Evolutionary conservation across 257 asterid genomes (phyloP), one percentile per base, ranked within the genome.

Genomic region (Solanum virginianum): DNA sequence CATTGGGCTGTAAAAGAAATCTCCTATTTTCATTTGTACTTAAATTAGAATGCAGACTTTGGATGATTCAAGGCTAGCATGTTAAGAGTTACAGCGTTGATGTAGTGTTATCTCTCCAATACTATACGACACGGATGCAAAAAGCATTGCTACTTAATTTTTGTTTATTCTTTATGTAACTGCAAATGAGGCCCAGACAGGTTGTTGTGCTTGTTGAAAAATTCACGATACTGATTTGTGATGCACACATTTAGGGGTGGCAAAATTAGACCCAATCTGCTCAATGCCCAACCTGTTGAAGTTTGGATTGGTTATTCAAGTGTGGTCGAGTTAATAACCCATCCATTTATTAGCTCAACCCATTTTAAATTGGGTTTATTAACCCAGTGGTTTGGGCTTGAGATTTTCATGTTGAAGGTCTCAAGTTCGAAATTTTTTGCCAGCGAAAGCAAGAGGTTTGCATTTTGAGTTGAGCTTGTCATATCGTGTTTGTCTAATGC

Each of bases 41-140:
- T 88, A 89, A 70, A 80, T 84, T 90, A 88, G 91, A 85, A 87
- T 57, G 87, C 83, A 86, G 75, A 89, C 83, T 88, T 88, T 85
- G 83, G 63, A 80, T 83, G 80, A 85, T 85, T 77, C 53, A 60
- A 54, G 80, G 86, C 65, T 88, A 84, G 88, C 85, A 54, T 59
- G 80, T 32, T 88, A 22, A 26, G 59, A 45, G 57, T 55, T 63
- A 75, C 85, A 29, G 53, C 81, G 74, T 10, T 84, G 71, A 81
- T 86, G 87, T 87, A 85, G 89, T 51, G 56, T 86, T 82, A 84
- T 77, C 41, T 83, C 75, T 85, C 69, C 63, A 60, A 7, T 56
- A 54, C 69, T 82, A 82, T 32, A 82, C 79, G 20, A 24, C 45
- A 12, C 18, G n/a, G 60, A 77, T 80, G 72, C 86, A 45, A 65